A percentile compares a stretch with the other conserved stretches of the same genome.
These are phyloP conservation scores for Moesziomyces sp. DNA, from an alignment of 1,284 basidiomycete species.

Conservation along the genomic window DNA sequence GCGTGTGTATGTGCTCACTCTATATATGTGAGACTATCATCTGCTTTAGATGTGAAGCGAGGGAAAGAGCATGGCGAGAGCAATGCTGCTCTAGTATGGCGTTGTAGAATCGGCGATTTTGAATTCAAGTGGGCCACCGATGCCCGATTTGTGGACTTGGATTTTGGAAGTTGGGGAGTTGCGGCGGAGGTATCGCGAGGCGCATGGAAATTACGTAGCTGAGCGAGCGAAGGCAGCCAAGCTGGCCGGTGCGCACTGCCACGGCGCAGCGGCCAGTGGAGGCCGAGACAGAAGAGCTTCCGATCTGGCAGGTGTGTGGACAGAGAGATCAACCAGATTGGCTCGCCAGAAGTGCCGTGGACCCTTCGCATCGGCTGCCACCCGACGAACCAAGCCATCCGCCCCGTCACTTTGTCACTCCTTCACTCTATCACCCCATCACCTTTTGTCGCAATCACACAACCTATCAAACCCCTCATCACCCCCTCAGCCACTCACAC, in stretches of 20 bases:
- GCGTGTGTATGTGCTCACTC: background rate
- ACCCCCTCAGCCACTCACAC: background rate
- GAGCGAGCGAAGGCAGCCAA: background rate
- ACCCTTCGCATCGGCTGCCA: too few relatives aligned
- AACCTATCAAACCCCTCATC: background rate
- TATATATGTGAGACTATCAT: background rate
- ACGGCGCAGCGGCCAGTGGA: too few relatives aligned
- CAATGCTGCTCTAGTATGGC: too few relatives aligned
- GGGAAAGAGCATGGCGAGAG: too few relatives aligned
- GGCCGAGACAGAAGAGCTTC: too few relatives aligned
- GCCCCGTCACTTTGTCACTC: too few relatives aligned
- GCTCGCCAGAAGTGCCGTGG: too few relatives aligned
- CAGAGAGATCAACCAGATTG: too few relatives aligned
- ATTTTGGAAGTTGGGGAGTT: background rate
- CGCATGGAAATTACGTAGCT: conserved; percentile 6
- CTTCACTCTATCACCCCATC: background rate
- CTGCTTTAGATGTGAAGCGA: background rate
- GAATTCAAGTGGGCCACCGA: background rate
- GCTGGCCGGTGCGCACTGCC: too few relatives aligned
- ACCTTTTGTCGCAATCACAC: background rate
- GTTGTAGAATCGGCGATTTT: background rate
- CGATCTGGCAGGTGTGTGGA: too few relatives aligned
- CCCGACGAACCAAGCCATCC: too few relatives aligned
- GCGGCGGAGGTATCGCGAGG: conserved; percentile 1
- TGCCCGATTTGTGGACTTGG: background rate